Base-by-base conservation (phyloP, 1,284 basidiomycete species). In the Ceratobasidium sp. region DNA sequence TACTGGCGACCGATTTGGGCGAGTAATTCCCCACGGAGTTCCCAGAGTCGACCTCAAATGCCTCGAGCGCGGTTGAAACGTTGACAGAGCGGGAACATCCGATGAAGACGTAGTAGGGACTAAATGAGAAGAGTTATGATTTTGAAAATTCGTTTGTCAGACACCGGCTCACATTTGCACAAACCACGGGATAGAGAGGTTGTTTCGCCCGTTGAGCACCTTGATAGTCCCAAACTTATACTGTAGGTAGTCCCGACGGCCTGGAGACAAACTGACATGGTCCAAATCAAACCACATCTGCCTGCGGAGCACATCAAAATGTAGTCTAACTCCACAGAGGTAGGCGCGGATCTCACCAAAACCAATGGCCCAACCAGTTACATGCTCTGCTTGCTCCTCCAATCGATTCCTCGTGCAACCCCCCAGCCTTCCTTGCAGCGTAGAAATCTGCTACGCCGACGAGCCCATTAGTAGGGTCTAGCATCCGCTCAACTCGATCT, bases 391-490 rank as follows among this genome's bases (percentile, higher is more conserved):
- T 89, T 10, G 88, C 87, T 0, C 92, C 92, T 1, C 93, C 93
- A 67, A 94, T 93, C 0, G 92, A 90, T 82, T 89, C 91, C 78
- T 90, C 89, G 77, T 89, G 87, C 23, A 89, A 85, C 3, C 88
- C 90, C 64, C 84, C 87, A 81, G 86, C 88, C 76, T 87, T 90
- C 78, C 87, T 90, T 0, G 93, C 91, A 1, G 93, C 93, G 84
- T 95, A 95, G 82, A 95, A 95, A 86, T 95, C 94, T 38, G 90
- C 92, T 12, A 95, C 93, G 54, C 90, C 89, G 41, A 95, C 85
- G 2, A 95, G 83, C 59, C 94, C 94, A 0, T 87, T 85, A 69
- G 89, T 84, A 4, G 92, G 90, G 79, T 90, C 89, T 33, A 95
- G 87, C 41, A 94, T 88, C 70, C 91, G 88, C 78, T 93, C 91